phyloP scores from a whole-genome alignment of 148 eudicot species.

The Silene latifolia region DNA sequence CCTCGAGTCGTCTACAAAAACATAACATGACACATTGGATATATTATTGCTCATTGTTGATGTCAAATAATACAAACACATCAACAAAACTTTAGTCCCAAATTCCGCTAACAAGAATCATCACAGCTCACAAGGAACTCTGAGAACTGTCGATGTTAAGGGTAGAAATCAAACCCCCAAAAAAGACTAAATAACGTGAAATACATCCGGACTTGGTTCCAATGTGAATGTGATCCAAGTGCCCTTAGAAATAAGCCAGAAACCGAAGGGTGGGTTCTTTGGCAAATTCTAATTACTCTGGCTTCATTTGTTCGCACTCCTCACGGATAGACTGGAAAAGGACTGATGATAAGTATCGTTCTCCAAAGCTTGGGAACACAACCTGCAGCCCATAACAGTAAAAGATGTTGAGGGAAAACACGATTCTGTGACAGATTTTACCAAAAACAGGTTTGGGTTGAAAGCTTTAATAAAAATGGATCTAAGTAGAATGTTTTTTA shows the following conservation, averaged over 20 bases:
- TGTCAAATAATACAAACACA: not conserved
- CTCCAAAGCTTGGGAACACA: constrained; percentile 77
- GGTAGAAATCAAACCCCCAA: not conserved
- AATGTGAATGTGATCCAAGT: not conserved
- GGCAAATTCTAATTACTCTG: constrained; percentile 30
- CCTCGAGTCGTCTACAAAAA: no score
- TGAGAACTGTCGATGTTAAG: not conserved
- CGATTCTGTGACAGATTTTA: no score
- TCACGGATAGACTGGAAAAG: constrained; percentile 66
- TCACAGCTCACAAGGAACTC: not conserved
- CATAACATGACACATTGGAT: not conserved
- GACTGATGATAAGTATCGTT: constrained; percentile 59
- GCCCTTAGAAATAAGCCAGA: not conserved
- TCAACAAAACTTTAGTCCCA: not conserved
- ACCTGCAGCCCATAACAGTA: constrained; percentile 37
- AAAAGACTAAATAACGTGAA: not conserved
- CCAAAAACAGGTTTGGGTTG: no score
- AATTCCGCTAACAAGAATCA: not conserved
- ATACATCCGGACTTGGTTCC: not conserved
- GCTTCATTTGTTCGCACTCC: constrained; percentile 63
- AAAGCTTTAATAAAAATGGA: no score
- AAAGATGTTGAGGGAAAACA: not conserved
- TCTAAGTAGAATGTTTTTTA: no score
- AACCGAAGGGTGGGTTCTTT: not conserved
- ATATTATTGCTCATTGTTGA: not conserved